Evolutionary conservation across 2,329 filamentous ascomycete species (phyloP), one percentile per base, ranked within the genome.

Genomic region (Cyclaneusma minus): DNA sequence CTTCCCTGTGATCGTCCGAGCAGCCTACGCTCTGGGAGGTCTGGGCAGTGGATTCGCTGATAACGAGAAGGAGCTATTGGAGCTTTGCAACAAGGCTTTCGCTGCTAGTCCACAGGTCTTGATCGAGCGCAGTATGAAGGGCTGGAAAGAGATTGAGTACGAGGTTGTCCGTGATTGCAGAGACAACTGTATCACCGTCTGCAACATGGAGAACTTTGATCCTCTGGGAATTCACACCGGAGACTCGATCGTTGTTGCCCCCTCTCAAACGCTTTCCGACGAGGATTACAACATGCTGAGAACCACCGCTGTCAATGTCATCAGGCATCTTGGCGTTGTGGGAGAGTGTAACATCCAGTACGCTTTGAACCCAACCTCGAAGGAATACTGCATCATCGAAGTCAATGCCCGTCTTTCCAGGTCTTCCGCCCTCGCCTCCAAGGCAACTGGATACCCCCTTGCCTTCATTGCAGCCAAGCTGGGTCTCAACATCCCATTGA

Each of bases 151-250:
- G 55, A 91, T 95, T 36, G 89, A 98, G 54, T 98, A 95, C 48
- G 89, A 98, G 54, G 89, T 95, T 35, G 89, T 98, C 21, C 78
- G 89, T 45, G 89, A 95, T 60, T 79, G 75, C 30, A 74, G 83
- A 42, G 85, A 98, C 59, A 95, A 95, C 65, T 98, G 89, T 51
- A 95, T 98, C 50, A 98, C 89, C 5, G 89, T 98, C 35, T 98
- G 89, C 55, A 98, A 98, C 62, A 95, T 98, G 89, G 89, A 98
- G 60, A 98, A 98, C 59, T 98, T 98, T 46, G 89, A 98, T 51
- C 89, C 89, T 29, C 73, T 98, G 2, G 89, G 89, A 44, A 95
- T 95, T 36, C 89, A 95, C 48, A 98, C 89, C 3, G 89, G 89
- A 51, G 89, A 98, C 50, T 95, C 87, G 8, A 94, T 98, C 39